These are phyloP conservation scores for Pseudoperonospora humuli DNA, from an alignment of 352 stramenopile species.

Conservation along the genomic window DNA sequence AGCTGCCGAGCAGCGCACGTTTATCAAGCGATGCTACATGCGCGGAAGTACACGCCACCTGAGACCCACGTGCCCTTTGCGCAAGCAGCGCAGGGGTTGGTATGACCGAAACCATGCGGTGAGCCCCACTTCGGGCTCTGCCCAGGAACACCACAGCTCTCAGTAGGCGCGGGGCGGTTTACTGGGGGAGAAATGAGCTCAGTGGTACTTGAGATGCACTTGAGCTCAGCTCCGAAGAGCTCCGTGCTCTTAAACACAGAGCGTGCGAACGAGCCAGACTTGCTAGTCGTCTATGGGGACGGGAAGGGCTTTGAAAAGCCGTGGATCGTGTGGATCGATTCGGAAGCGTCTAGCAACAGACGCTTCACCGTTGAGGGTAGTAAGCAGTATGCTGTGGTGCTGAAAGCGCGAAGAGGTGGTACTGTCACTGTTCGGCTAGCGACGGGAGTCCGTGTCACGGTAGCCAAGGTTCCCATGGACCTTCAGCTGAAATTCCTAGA, in stretches of 20 bases:
- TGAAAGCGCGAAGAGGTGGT: neutral
- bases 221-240: neutral
- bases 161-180: neutral
- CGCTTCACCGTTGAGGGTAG: conserved; percentile 3
- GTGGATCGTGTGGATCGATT: conserved; percentile 2
- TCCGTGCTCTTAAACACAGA: too few relatives aligned
- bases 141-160: neutral
- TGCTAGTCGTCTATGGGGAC: neutral
- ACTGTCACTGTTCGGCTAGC: conserved; percentile 1
- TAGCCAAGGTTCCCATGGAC: neutral
- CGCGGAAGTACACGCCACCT: neutral
- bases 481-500: conserved; percentile 1
- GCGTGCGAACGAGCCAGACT: conserved; percentile 2
- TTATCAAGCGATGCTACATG: conserved; percentile 19
- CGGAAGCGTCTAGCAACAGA: conserved; percentile 4
- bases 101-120: neutral
- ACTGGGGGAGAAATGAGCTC: neutral
- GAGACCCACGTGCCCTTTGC: neutral
- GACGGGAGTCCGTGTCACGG: neutral
- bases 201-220: neutral
- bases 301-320: conserved; percentile 2
- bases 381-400: conserved; percentile 7
- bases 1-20: conserved; percentile 47
- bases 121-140: neutral
- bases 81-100: neutral